phyloP scores from a whole-genome alignment of 164 flowering plant species.

The Chloranthus sessilifolius region DNA sequence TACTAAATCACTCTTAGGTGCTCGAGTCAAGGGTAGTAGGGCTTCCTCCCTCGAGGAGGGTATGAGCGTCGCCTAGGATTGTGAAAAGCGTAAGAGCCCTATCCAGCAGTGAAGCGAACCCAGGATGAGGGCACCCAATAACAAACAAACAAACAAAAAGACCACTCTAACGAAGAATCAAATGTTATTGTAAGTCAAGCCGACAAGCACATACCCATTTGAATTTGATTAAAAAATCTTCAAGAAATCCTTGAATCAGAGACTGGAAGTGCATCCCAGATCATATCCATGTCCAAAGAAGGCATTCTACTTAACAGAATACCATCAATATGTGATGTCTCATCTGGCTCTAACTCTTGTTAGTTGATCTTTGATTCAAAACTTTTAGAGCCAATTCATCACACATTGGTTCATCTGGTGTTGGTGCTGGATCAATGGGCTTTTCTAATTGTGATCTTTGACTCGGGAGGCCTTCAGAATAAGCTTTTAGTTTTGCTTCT shows the following conservation, averaged over 20 bases:
- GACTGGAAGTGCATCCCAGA: constrained; percentile 63
- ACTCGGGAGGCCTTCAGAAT: constrained; percentile 23
- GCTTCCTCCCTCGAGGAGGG: too few relatives aligned
- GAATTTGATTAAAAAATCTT: too few relatives aligned
- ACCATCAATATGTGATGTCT: constrained; percentile 28
- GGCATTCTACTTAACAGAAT: constrained; percentile 72
- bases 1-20: too few relatives aligned
- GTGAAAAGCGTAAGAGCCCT: too few relatives aligned
- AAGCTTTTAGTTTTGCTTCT: constrained; percentile 62
- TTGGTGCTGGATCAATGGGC: constrained; percentile 2
- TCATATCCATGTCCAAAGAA: constrained; percentile 73
- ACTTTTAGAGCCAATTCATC: background rate
- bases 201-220: too few relatives aligned
- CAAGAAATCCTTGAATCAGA: constrained; percentile 28
- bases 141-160: too few relatives aligned
- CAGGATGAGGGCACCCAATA: too few relatives aligned
- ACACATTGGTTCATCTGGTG: background rate
- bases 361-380: constrained; percentile 9
- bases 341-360: constrained; percentile 24
- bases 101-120: too few relatives aligned
- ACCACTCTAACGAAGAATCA: too few relatives aligned
- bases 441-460: constrained; percentile 6
- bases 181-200: too few relatives aligned
- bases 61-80: too few relatives aligned
- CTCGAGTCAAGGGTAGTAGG: too few relatives aligned